Evolutionary conservation across 2,329 filamentous ascomycete species (phyloP).

Genomic region (Monilinia aucupariae): DNA sequence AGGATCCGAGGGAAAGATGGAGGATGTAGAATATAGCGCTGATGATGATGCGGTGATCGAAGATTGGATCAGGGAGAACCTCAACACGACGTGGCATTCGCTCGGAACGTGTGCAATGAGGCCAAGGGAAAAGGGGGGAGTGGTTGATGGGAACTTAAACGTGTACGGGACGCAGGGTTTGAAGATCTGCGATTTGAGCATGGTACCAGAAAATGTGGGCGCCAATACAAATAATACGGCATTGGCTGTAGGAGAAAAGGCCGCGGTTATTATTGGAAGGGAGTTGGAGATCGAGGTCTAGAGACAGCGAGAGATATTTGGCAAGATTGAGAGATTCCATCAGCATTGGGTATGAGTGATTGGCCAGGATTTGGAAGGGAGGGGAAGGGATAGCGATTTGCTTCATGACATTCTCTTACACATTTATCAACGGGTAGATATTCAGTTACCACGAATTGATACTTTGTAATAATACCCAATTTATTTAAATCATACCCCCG

Average conservation of each 20-base stretch:
- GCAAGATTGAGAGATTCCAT: neutral
- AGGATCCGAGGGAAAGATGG: constrained; percentile 25
- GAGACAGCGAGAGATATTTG: neutral
- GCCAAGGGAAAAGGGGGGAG: constrained; percentile 36
- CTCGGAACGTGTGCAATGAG: constrained; percentile 40
- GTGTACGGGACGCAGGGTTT: constrained; percentile 39
- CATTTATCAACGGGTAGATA: neutral
- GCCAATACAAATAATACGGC: constrained; percentile 45
- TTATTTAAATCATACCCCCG: neutral
- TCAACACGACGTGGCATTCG: constrained; percentile 40
- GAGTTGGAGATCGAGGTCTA: constrained; percentile 36
- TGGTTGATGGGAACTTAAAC: constrained; percentile 38
- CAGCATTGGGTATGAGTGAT: neutral
- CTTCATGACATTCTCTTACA: neutral
- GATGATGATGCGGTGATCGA: constrained; percentile 39
- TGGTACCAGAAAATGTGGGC: constrained; percentile 37
- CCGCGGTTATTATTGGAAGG: constrained; percentile 38
- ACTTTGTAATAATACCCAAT: neutral
- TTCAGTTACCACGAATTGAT: neutral
- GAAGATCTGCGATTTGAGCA: constrained; percentile 42
- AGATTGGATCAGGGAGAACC: constrained; percentile 39
- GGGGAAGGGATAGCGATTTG: neutral
- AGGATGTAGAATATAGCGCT: constrained; percentile 38
- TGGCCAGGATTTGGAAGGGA: neutral
- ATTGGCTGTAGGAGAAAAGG: constrained; percentile 40